Base-by-base conservation (phyloP, 2,329 filamentous ascomycete genomes). In the Ceratocystis cacaofunesta region DNA sequence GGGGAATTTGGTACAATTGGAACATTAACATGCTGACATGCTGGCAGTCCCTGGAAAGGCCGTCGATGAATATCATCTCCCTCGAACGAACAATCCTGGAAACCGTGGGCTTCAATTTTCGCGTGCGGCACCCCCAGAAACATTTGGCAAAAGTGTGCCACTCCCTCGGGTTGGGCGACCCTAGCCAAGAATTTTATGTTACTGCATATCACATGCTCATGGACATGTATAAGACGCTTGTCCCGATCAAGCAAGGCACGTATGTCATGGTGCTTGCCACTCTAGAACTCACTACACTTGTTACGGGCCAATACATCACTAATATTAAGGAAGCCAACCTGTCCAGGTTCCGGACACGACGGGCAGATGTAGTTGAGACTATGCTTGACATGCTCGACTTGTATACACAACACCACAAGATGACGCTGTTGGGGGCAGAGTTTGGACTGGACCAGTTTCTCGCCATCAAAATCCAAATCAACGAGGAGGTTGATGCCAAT, bases 1-100 rank as follows among this genome's bases (percentile, higher is more conserved):
- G 8, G 5, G 5, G 50, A 7, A 5, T 17, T n/a, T 52, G 7
- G 15, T 4, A 41, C 41, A 52, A 28, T 36, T 41, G 36, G n/a
- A 52, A 28, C 3, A 10, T n/a, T 28, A 60, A 52, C 7, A 1
- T 60, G 25, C 28, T 15, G 62, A 2, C 6, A 1, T 60, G 52
- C n/a, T 15, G 63, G 2, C 67, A 94, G 88, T 78, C 88, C 30
- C 95, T 97, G 69, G 92, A 97, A 64, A 79, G 79, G 1, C 84
- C 86, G 2, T 88, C 89, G 15, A 88, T 90, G 69, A 84, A 87
- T 66, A 88, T 96, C 69, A 91, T 96, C 68, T 90, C 90, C 1
- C 82, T 97, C 2, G 94, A 99, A 76, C 84, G 94, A 4, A 83
- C 95, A 65, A 95, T 97, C 75, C 85, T 99, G 63, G 94, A 99